Percentiles rank a stretch among this genome's conserved stretches.
Conservation (phyloP, 805 yeast genomes). For the Teunomyces lycoperdinae region DNA sequence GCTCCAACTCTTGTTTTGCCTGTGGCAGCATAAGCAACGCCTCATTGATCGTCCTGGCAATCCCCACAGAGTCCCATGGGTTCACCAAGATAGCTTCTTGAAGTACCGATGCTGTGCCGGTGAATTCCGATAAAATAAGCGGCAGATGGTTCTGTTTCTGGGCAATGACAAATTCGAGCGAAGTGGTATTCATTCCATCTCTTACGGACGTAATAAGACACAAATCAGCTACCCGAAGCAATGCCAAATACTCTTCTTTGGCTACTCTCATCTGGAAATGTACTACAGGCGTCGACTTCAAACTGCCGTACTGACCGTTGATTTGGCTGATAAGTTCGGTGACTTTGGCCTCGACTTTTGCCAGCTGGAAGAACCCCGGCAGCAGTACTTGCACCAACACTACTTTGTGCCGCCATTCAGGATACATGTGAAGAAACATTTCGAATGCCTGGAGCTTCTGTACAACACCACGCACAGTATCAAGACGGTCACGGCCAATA, state of each 20-base stretch:
- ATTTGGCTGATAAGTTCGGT: constrained; percentile 78
- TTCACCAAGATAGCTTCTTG: constrained; percentile 79
- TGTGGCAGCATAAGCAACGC: constrained; percentile 55
- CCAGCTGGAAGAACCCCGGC: constrained; percentile 61
- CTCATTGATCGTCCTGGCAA: constrained; percentile 77
- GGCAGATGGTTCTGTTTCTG: constrained; percentile 75
- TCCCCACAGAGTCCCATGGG: constrained; percentile 97
- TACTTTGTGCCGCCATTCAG: constrained; percentile 86
- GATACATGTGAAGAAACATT: constrained; percentile 82
- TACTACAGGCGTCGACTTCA: constrained; percentile 83
- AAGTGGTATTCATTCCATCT: constrained; percentile 96
- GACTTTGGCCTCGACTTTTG: constrained; percentile 75
- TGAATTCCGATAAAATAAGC: constrained; percentile 84
- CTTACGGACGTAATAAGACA: constrained; percentile 87
- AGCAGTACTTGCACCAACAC: constrained; percentile 90
- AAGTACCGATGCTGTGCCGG: constrained; percentile 77
- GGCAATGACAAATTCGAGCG: constrained; percentile 86
- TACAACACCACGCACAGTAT: constrained; percentile 86
- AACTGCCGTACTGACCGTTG: constrained; percentile 79
- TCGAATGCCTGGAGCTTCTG: constrained; percentile 93
- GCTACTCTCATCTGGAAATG: constrained; percentile 90
- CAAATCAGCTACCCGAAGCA: constrained; percentile 84
- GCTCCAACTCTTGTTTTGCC: constrained; percentile 46
- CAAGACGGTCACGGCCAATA: constrained; percentile 92
- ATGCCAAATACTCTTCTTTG: constrained; percentile 84